Percentiles rank a stretch among this genome's conserved stretches.
Conservation (phyloP, 192 early-diverging fungal species). For the Entomortierella beljakovae region DNA sequence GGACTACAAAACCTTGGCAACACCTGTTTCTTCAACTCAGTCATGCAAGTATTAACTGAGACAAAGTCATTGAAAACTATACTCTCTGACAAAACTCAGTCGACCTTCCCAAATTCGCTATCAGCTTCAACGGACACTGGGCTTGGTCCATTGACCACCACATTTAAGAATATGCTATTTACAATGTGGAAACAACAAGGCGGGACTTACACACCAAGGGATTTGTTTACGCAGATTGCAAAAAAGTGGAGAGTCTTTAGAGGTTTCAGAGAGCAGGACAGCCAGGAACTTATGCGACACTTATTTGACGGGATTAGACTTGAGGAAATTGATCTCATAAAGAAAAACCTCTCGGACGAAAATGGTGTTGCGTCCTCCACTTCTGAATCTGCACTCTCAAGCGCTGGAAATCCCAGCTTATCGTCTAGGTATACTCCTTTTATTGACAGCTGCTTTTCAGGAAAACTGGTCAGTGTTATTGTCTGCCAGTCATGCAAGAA, state of each 20-base stretch:
- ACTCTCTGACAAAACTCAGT: neutral
- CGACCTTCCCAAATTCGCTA: slow-evolving; percentile 13
- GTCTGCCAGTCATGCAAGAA: slow-evolving; percentile 73
- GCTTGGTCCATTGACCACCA: slow-evolving; percentile 36
- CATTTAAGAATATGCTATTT: slow-evolving; percentile 42
- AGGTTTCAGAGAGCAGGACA: slow-evolving; percentile 73
- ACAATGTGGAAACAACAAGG: slow-evolving; percentile 57
- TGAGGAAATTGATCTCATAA: slow-evolving; percentile 59
- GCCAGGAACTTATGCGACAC: slow-evolving; percentile 76
- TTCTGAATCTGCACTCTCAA: neutral
- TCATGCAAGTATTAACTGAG: slow-evolving; percentile 66
- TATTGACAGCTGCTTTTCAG: slow-evolving; percentile 76
- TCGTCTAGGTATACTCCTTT: slow-evolving; percentile 54
- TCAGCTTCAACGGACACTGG: slow-evolving; percentile 19
- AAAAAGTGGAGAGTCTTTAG: slow-evolving; percentile 71
- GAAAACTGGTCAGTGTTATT: slow-evolving; percentile 71
- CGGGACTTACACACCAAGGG: slow-evolving; percentile 58
- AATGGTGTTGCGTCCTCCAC: neutral
- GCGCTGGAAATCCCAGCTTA: neutral
- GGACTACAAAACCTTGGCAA: slow-evolving; percentile 81
- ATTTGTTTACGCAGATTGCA: slow-evolving; percentile 68
- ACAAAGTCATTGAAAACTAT: slow-evolving; percentile 39
- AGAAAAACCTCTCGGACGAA: slow-evolving; percentile 8
- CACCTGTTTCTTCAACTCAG: slow-evolving; percentile 86
- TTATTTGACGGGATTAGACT: slow-evolving; percentile 70